phyloP scores from a whole-genome alignment of 202 grass and related monocot genomes.

The Musa balbisiana region DNA sequence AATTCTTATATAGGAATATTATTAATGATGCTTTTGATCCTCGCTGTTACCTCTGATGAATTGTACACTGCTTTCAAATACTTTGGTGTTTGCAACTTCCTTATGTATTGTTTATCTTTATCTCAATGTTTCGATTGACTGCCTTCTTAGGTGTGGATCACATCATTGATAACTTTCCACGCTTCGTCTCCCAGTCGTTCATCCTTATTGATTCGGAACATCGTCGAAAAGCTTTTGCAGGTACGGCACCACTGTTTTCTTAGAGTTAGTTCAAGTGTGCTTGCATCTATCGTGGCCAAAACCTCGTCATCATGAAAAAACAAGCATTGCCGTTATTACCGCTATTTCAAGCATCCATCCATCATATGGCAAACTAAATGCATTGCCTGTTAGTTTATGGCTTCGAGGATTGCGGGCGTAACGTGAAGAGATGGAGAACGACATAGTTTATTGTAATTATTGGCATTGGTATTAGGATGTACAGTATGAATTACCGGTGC shows the following conservation, averaged over 20 bases:
- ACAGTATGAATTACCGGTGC: neutral
- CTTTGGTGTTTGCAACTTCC: neutral
- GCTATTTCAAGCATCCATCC: neutral
- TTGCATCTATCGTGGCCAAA: neutral
- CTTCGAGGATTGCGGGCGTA: slow-evolving; percentile 3
- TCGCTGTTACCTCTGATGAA: too few species aligned
- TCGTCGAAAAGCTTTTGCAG: too few species aligned
- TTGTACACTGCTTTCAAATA: too few species aligned
- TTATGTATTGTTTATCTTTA: neutral
- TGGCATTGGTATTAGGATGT: neutral
- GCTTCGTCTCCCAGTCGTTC: neutral
- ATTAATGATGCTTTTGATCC: too few species aligned
- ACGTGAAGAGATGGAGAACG: slow-evolving; percentile 11
- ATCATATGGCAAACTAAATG: too few species aligned
- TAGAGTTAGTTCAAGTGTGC: neutral
- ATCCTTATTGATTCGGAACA: neutral
- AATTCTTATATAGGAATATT: too few species aligned
- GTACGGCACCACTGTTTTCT: neutral
- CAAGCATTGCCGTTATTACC: neutral
- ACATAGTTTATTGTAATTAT: neutral
- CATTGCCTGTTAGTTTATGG: neutral
- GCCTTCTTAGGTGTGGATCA: neutral
- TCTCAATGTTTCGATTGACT: neutral
- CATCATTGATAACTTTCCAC: neutral
- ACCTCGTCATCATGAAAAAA: neutral